Conservation (phyloP, 352 stramenopile species). For the Pythium brassicae region DNA sequence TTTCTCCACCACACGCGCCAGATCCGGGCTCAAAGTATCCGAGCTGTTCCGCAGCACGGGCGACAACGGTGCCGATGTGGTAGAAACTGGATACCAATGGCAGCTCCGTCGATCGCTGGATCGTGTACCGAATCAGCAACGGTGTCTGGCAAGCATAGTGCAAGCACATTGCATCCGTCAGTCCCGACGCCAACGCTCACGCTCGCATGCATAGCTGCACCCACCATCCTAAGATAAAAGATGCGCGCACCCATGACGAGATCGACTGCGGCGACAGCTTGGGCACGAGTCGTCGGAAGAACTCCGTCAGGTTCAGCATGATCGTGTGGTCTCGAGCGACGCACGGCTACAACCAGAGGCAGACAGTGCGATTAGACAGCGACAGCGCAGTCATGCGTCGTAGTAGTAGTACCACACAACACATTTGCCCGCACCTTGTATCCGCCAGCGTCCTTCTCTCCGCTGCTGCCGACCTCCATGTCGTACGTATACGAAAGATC, state of each 20-base stretch:
- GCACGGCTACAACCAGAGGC: conserved; percentile 31
- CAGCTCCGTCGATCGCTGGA: conserved; percentile 21
- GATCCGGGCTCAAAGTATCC: conserved; percentile 18
- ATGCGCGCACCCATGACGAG: conserved; percentile 41
- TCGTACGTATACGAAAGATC: conserved; percentile 73
- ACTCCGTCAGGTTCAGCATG: conserved; percentile 77
- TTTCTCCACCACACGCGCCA: not conserved
- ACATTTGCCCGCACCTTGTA: conserved; percentile 44
- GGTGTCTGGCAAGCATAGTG: conserved; percentile 20
- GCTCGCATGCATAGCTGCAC: not conserved
- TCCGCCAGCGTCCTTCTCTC: conserved; percentile 26
- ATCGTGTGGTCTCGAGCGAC: conserved; percentile 75
- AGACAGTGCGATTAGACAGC: not conserved
- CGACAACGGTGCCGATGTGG: conserved; percentile 45
- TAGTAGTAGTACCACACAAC: not conserved
- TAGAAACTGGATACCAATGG: conserved; percentile 65
- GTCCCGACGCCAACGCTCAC: not conserved
- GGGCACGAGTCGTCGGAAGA: conserved; percentile 50
- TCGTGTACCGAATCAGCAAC: conserved; percentile 27
- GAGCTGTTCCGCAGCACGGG: conserved; percentile 18
- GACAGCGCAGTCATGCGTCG: not conserved
- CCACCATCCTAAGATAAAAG: not conserved
- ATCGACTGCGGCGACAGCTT: conserved; percentile 23
- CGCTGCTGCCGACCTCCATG: conserved; percentile 30
- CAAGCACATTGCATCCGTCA: not conserved